Base-by-base conservation (phyloP, 148 eudicot species). In the Chenopodium berlandieri region DNA sequence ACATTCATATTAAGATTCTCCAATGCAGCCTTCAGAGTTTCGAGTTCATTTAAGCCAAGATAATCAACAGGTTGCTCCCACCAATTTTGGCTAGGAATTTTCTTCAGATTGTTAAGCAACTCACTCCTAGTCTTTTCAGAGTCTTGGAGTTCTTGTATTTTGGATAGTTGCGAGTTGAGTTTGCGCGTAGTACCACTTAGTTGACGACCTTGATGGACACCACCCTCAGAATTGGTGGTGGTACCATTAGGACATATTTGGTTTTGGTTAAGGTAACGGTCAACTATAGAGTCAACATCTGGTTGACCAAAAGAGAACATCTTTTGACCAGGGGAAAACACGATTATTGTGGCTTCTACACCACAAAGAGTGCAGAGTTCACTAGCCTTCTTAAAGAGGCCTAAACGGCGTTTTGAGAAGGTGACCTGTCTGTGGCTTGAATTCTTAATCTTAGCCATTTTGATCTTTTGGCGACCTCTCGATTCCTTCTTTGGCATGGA, bases 361-460 rank as follows among this genome's bases (percentile, higher is more conserved):
- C 94, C 94, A 76, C 90, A 88, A 10, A 91, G 90, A 0, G 87
- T 87, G 72, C 89, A 86, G 4, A 91, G 85, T 63, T 91, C 94
- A 22, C 90, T 83, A 0, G 92, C 91, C 66, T 91, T 91, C 73
- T 88, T 89, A 82, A 91, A 90, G 2, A 91, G 85, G 0, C 94
- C 92, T 23, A 81, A n/a, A 20, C 94, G 91, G 20, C 94, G 89
- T 54, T 90, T 90, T 3, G 88, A 87, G 85, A 91, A 91, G 7
- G 94, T 88, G 31, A 90, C 94, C 66, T 90, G 91, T n/a, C 87
- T 84, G 77, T 87, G 89, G 7, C 84, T 86, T 3, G 90, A 86
- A 17, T 83, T 88, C 79, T 90, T 89, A 16, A 91, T 91, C 79
- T 84, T 88, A 4, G 85, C 87, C 65, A 91, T 91, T 83, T 85